Evolutionary conservation across 371 early-diverging fungal species (phyloP), one percentile per base, ranked within the genome.

Genomic region (Rhizoclosmatium hyalinum): DNA sequence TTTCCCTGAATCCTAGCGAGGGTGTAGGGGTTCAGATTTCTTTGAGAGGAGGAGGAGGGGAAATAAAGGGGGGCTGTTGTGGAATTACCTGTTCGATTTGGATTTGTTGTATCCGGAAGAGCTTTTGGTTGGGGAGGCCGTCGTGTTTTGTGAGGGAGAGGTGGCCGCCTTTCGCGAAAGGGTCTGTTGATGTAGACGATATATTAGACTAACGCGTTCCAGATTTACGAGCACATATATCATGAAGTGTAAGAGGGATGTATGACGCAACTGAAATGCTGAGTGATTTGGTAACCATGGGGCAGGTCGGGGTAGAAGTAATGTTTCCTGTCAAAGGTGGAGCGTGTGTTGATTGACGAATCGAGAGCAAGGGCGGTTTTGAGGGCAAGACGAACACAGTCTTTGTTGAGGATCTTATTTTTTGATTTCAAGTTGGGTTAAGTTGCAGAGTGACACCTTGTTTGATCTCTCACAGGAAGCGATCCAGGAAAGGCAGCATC

Each of bases 271-370:
- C 77, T 62, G 79, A 88, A 84, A 64, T 94, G 90, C 73, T 97
- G 97, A 17, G 97, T 97, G 64, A 97, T 95, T 82, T 97, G 97
- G 79, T 94, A 97, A 5, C 97, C 96, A 72, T 90, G 91, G 12
- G 96, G 95, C 68, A 95, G 85, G 82, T 97, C 97, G 3, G 91
- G 91, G 79, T 97, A 97, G 79, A 94, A 95, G 77, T 97, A 97
- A 80, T 97, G 97, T 76, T 97, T 96, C 56, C 97, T 90, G 68
- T 97, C 96, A 78, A 97, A 97, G 1, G 87, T 82, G 1, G 93
- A 94, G 46, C 69, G 63, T 3, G 61, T 73, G 69, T 94, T 91
- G 42, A 96, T 87, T 14, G 85, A 81, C 0, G 92, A 87, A 6
- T 88, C 83, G 47, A 97, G 77, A 0, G 93, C 92, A 19, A 95